A percentile compares a stretch with the other conserved stretches of the same genome.
These are phyloP conservation scores for Entomortierella beljakovae DNA, from an alignment of 192 early-diverging fungal genomes.

Conservation along the genomic window DNA sequence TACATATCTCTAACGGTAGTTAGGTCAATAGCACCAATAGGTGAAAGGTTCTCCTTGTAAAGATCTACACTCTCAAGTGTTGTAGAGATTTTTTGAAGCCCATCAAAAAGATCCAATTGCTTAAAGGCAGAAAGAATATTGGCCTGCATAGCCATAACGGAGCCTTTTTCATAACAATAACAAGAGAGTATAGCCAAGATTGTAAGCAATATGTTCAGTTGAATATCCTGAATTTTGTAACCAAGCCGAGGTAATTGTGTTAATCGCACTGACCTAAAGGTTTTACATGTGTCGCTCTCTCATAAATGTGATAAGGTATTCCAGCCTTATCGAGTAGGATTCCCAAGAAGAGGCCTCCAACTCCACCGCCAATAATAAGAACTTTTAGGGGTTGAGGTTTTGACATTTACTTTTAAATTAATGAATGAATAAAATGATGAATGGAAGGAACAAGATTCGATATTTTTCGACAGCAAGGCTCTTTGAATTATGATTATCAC, in stretches of 20 bases:
- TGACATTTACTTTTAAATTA: not conserved
- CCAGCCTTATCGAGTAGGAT: conserved; percentile 2
- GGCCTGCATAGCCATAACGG: not conserved
- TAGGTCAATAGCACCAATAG: conserved; percentile 5
- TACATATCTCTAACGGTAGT: not conserved
- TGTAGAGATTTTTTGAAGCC: not conserved
- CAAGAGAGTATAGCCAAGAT: too few species aligned
- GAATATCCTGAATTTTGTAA: not conserved
- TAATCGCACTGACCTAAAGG: not conserved
- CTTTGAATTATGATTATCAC: too few species aligned
- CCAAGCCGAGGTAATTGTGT: not conserved
- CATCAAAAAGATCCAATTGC: not conserved
- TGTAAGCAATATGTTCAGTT: not conserved
- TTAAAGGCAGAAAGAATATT: not conserved
- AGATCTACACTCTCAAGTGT: not conserved
- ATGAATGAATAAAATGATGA: not conserved
- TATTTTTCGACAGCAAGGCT: too few species aligned
- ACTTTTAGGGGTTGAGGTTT: conserved; percentile 4
- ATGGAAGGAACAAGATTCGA: too few species aligned
- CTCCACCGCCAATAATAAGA: conserved; percentile 2
- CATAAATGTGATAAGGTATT: conserved; percentile 4
- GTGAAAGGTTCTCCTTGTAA: not conserved
- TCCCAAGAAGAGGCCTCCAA: not conserved
- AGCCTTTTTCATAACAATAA: too few species aligned
- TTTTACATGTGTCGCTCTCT: not conserved